Percentiles rank a stretch among this genome's conserved stretches.
phyloP scores from a whole-genome alignment of 2,329 filamentous ascomycete species.

The Shiraia sp. region DNA sequence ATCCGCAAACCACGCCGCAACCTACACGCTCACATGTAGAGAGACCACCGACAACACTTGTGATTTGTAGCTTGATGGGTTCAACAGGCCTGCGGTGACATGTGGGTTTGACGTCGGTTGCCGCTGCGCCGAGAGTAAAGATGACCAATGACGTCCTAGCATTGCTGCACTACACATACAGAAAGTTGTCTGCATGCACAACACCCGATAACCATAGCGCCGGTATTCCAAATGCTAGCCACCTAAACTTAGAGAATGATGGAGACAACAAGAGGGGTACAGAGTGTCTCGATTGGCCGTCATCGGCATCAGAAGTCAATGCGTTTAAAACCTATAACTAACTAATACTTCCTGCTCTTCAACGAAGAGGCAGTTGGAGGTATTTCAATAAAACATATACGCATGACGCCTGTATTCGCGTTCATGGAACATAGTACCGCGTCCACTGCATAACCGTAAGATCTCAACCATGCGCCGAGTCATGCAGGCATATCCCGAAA shows the following conservation, averaged over 20 bases:
- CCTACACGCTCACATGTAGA: background rate
- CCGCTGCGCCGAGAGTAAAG: conserved; percentile 19
- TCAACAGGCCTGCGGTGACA: background rate
- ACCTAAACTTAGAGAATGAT: conserved; percentile 27
- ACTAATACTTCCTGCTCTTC: too few species aligned
- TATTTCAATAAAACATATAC: too few species aligned
- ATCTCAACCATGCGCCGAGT: conserved; percentile 18
- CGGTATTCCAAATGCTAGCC: conserved; percentile 30
- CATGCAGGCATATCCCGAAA: conserved; percentile 23
- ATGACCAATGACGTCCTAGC: conserved; percentile 22
- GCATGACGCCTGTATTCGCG: conserved; percentile 15
- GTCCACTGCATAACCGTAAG: conserved; percentile 15
- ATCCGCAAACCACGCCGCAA: background rate
- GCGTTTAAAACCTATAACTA: too few species aligned
- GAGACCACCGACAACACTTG: background rate
- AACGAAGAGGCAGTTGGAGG: too few species aligned
- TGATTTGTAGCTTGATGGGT: background rate
- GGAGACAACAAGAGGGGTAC: conserved; percentile 4
- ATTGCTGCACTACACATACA: conserved; percentile 23
- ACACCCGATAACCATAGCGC: conserved; percentile 33
- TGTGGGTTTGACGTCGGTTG: conserved; percentile 12
- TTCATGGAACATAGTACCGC: conserved; percentile 21
- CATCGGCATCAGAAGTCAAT: too few species aligned
- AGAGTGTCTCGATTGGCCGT: conserved; percentile 1
- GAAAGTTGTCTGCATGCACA: conserved; percentile 30